Base-by-base conservation (phyloP, 768 basidiomycete species). In the Hericium erinaceus region DNA sequence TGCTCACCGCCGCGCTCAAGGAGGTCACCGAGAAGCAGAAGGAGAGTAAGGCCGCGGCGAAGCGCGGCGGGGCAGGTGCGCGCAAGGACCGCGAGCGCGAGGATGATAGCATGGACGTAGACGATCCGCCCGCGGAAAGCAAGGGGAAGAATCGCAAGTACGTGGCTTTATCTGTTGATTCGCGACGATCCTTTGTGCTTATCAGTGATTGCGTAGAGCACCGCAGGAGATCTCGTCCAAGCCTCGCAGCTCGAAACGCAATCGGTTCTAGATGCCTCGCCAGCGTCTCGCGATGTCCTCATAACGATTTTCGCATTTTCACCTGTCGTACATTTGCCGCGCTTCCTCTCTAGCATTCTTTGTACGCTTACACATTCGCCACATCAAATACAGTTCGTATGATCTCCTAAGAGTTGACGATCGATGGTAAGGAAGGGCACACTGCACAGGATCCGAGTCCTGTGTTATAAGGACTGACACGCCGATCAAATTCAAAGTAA, bases 1-100 rank as follows among this genome's bases (percentile, higher is more conserved):
- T 62, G 20, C 72, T 85, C 18, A 78, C 81, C 59, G 67, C 68
- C 11, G 80, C 69, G 15, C 69, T 91, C 46, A 82, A 80, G 60
- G 86, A 87, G 12, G 79, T 83, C 1, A 70, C 74, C 33, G 85
- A 86, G 5, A 83, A 82, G 66, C 77, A 80, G 62, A 85, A 84
- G 68, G 85, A 69, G 57, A 60, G 58, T 18, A 65, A 67, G 58
- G 51, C 40, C 12, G 48, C 62, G 39, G 58, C 28, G 37, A 63
- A 63, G 57, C 61, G 62, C 53, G 56, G 51, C 10, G 59, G 40
- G 13, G 48, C 39, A 5, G 48, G 53, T 3, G 49, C 48, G 52
- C 24, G 39, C 6, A 57, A 56, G 55, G 52, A 53, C 37, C 56
- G 61, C 48, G 48, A 54, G 20, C 55, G 62, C 16, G 59, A 58